Percentiles rank a stretch among this genome's conserved stretches.
These are phyloP conservation scores for Excoecaria agallocha DNA, from an alignment of 345 rosid genomes.

Conservation along the genomic window DNA sequence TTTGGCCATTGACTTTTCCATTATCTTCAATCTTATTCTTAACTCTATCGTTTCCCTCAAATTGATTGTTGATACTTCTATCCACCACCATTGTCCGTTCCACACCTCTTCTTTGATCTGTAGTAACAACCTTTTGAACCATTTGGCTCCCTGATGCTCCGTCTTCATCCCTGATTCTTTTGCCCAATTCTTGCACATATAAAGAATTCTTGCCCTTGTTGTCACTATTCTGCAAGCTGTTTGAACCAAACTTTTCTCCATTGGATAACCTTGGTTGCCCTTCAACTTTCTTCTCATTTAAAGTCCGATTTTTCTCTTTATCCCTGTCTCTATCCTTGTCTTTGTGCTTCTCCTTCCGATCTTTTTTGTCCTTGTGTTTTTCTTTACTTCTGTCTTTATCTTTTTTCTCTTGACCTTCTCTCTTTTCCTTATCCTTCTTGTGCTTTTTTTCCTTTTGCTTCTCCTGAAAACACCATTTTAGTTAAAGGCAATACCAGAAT, in stretches of 20 bases:
- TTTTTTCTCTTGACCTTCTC: slow-evolving; percentile 46
- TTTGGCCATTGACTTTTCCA: slow-evolving; percentile 29
- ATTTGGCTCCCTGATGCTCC: slow-evolving; percentile 43
- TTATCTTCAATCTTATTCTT: slow-evolving; percentile 36
- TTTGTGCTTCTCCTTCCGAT: slow-evolving; percentile 46
- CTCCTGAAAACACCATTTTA: slow-evolving; percentile 31
- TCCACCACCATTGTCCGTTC: slow-evolving; percentile 25
- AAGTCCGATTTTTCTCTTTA: slow-evolving; percentile 35
- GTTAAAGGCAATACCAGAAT: slow-evolving; percentile 6
- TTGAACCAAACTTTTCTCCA: slow-evolving; percentile 32
- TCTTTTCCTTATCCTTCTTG: slow-evolving; percentile 51
- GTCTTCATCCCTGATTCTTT: slow-evolving; percentile 48
- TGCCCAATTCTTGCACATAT: slow-evolving; percentile 47
- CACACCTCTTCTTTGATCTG: slow-evolving; percentile 29
- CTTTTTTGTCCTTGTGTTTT: slow-evolving; percentile 42
- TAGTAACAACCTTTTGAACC: slow-evolving; percentile 31
- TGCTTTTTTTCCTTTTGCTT: slow-evolving; percentile 51
- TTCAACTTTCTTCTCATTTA: slow-evolving; percentile 29
- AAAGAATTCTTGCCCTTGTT: slow-evolving; percentile 42
- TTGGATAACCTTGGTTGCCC: slow-evolving; percentile 21
- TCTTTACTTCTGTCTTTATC: slow-evolving; percentile 59
- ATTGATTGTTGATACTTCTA: slow-evolving; percentile 13
- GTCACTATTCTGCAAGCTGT: slow-evolving; percentile 30
- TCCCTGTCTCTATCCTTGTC: slow-evolving; percentile 13
- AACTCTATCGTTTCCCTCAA: slow-evolving; percentile 30